Evolutionary conservation across 768 basidiomycete species (phyloP).

Genomic region (Candolleomyces aberdarensis): DNA sequence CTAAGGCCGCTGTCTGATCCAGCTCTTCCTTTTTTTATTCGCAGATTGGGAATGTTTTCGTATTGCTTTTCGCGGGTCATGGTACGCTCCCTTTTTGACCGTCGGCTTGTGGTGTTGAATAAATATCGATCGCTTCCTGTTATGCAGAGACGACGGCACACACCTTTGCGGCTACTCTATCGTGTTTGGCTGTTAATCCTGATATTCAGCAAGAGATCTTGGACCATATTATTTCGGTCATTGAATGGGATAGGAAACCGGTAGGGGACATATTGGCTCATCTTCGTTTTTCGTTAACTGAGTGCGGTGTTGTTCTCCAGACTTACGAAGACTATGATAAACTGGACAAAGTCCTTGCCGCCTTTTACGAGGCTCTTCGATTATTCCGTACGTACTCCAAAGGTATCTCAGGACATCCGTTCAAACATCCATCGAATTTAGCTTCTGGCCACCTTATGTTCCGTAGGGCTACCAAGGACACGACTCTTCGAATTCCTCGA

Average conservation of each 20-base stretch:
- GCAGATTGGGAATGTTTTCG: constrained; percentile 52
- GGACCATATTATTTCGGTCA: constrained; percentile 39
- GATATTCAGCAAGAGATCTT: constrained; percentile 48
- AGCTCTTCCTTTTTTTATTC: too few relatives aligned
- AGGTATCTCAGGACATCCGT: too few relatives aligned
- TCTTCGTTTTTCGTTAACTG: not conserved
- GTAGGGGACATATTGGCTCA: constrained; percentile 11
- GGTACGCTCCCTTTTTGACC: constrained; percentile 27
- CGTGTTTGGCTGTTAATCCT: constrained; percentile 41
- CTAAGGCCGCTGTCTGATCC: not conserved
- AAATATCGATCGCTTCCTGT: not conserved
- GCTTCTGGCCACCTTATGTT: constrained; percentile 40
- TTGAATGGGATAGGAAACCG: constrained; percentile 30
- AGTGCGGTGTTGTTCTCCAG: constrained; percentile 15
- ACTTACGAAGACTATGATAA: constrained; percentile 37
- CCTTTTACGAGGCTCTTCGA: constrained; percentile 41
- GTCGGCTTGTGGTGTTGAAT: too few relatives aligned
- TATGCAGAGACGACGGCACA: constrained; percentile 48
- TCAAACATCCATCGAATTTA: constrained; percentile 9
- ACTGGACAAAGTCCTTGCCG: constrained; percentile 40
- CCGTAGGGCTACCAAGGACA: constrained; percentile 42
- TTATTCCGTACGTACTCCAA: constrained; percentile 35
- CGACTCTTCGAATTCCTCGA: constrained; percentile 38
- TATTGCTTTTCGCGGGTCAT: constrained; percentile 57
- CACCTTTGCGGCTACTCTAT: constrained; percentile 45